A percentile compares a stretch with the other conserved stretches of the same genome.
phyloP scores from a whole-genome alignment of 495 filamentous ascomycete genomes.

The Evernia prunastri region DNA sequence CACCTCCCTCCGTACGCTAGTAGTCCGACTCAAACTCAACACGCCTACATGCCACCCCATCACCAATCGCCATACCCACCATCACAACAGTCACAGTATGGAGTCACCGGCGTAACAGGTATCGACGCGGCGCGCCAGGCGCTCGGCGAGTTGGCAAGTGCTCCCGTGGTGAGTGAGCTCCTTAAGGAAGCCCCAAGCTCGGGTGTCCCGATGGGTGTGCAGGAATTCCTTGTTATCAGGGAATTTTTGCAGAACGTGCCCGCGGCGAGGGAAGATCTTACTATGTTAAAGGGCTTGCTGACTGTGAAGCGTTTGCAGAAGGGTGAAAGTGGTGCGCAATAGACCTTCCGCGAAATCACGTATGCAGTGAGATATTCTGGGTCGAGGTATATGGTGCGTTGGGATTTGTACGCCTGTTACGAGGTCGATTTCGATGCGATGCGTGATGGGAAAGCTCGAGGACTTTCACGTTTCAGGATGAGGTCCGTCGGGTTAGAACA shows the following conservation, averaged over 20 bases:
- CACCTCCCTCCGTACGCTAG: conserved; percentile 16
- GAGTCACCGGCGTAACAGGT: conserved; percentile 34
- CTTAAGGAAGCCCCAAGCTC: conserved; percentile 59
- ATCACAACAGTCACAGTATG: conserved; percentile 31
- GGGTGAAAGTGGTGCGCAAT: conserved; percentile 6
- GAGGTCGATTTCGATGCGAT: neutral
- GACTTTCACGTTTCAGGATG: neutral
- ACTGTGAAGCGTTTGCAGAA: conserved; percentile 21
- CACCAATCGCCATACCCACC: conserved; percentile 22
- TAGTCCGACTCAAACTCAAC: conserved; percentile 23
- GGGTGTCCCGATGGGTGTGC: conserved; percentile 49
- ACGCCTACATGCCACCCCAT: conserved; percentile 24
- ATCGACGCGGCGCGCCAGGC: conserved; percentile 49
- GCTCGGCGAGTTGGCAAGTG: conserved; percentile 51
- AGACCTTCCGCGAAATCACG: neutral
- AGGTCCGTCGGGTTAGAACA: neutral
- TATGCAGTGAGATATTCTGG: neutral
- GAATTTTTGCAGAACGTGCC: conserved; percentile 28
- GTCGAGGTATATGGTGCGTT: neutral
- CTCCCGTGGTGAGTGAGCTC: conserved; percentile 60
- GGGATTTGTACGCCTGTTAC: neutral
- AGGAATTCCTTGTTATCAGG: conserved; percentile 59
- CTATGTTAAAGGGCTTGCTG: conserved; percentile 24
- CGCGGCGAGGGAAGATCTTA: conserved; percentile 22
- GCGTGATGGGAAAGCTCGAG: neutral